These are phyloP conservation scores for Trichosporon ovoides DNA, from an alignment of 1,284 basidiomycete species.

Conservation along the genomic window DNA sequence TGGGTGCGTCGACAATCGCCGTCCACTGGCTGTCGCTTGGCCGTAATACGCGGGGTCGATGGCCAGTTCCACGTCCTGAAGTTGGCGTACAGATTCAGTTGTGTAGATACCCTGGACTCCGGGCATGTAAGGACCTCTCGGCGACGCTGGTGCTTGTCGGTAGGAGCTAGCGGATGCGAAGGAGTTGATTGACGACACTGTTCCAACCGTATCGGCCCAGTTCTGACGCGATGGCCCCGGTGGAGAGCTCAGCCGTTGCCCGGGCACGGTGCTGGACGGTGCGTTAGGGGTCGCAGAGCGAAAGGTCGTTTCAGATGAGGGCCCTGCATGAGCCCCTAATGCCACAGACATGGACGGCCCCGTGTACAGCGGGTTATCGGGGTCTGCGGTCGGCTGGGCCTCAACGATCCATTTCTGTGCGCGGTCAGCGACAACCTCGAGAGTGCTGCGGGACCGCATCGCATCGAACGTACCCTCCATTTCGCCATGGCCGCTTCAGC, in stretches of 20 bases:
- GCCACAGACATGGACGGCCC: slow-evolving; percentile 5
- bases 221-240: background rate
- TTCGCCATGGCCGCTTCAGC: slow-evolving; percentile 41
- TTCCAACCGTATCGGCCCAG: background rate
- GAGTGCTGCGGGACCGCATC: slow-evolving; percentile 19
- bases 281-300: background rate
- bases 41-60: slow-evolving; percentile 32
- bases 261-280: background rate
- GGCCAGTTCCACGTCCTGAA: slow-evolving; percentile 43
- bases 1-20: slow-evolving; percentile 32
- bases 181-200: background rate
- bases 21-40: background rate
- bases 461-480: slow-evolving; percentile 35
- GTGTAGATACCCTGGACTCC: slow-evolving; percentile 29
- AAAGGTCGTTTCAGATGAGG: background rate
- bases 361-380: slow-evolving; percentile 5
- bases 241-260: background rate
- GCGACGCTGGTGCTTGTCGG: background rate
- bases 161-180: background rate
- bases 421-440: slow-evolving; percentile 1
- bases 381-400: slow-evolving; percentile 20
- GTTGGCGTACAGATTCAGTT: slow-evolving; percentile 36
- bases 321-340: background rate
- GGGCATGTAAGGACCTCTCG: background rate
- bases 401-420: slow-evolving; percentile 40